Percentiles rank a stretch among this genome's conserved stretches.
phyloP scores from a whole-genome alignment of 306 rosid genomes.

The Vigna hirtella region DNA sequence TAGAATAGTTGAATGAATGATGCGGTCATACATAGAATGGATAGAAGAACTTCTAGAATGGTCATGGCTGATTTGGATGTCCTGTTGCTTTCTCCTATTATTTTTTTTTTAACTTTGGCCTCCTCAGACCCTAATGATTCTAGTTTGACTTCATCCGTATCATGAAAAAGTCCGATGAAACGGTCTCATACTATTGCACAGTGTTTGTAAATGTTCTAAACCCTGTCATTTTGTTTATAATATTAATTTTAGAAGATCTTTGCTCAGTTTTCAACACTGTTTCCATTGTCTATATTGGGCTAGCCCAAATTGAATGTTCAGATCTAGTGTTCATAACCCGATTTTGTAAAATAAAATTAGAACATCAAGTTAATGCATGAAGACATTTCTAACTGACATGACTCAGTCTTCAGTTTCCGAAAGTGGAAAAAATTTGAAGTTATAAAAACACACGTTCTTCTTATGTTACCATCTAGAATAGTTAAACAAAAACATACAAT shows the following conservation, averaged over 20 bases:
- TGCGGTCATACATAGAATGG: background rate
- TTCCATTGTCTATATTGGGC: background rate
- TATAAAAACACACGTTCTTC: background rate
- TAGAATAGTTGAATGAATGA: background rate
- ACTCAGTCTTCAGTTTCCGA: background rate
- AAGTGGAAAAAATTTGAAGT: background rate
- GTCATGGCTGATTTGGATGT: background rate
- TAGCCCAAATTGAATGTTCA: background rate
- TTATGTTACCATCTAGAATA: background rate
- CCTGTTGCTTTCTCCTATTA: background rate
- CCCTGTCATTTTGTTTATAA: too few relatives aligned
- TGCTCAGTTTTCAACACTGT: too few relatives aligned
- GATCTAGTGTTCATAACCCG: background rate
- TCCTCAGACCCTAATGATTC: background rate
- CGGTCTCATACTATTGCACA: background rate
- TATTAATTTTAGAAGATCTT: background rate
- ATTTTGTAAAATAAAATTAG: too few relatives aligned
- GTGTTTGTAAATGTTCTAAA: background rate
- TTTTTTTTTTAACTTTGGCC: background rate
- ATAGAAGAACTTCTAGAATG: conserved; percentile 11
- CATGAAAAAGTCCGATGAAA: background rate
- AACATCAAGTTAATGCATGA: background rate
- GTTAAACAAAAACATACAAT: background rate
- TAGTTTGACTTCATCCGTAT: conserved; percentile 24
- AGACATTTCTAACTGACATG: background rate